phyloP scores from a whole-genome alignment of 2,329 filamentous ascomycete genomes.

The Macrophomina phaseolina region DNA sequence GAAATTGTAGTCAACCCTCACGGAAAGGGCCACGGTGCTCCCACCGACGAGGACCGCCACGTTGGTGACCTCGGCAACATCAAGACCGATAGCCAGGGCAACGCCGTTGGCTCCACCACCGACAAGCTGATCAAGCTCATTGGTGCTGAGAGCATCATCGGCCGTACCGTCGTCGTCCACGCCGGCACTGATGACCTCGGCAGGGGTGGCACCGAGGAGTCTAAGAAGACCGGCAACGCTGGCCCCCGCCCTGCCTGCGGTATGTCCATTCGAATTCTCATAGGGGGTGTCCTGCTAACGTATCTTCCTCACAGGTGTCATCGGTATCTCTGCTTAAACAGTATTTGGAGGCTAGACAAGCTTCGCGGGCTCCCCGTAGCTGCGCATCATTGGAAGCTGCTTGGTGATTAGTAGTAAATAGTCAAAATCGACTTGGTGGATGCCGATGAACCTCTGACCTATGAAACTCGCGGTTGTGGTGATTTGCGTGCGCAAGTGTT shows the following conservation, averaged over 20 bases:
- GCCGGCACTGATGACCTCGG: conserved; percentile 96
- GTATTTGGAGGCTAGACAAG: background rate
- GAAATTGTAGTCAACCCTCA: conserved; percentile 84
- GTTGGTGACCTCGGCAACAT: conserved; percentile 98
- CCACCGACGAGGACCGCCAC: conserved; percentile 81
- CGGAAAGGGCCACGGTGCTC: conserved; percentile 90
- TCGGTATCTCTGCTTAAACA: conserved; percentile 79
- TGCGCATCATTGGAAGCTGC: background rate
- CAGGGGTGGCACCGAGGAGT: conserved; percentile 89
- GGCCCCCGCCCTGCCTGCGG: conserved; percentile 93
- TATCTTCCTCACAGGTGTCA: conserved; percentile 66
- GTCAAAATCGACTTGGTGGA: conserved; percentile 1
- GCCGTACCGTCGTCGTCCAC: conserved; percentile 96
- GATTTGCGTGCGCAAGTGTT: background rate
- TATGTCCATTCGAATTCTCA: conserved; percentile 39
- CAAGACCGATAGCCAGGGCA: conserved; percentile 91
- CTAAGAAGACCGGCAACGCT: conserved; percentile 98
- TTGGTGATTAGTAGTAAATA: conserved; percentile 16
- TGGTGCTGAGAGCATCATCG: conserved; percentile 91
- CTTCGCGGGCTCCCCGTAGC: background rate
- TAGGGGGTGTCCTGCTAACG: conserved; percentile 23
- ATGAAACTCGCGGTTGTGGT: background rate
- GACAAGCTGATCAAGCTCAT: conserved; percentile 95
- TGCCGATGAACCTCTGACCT: background rate
- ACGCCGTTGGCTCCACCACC: conserved; percentile 77